phyloP scores from a whole-genome alignment of 768 basidiomycete species.

The Suillus fuscotomentosus region DNA sequence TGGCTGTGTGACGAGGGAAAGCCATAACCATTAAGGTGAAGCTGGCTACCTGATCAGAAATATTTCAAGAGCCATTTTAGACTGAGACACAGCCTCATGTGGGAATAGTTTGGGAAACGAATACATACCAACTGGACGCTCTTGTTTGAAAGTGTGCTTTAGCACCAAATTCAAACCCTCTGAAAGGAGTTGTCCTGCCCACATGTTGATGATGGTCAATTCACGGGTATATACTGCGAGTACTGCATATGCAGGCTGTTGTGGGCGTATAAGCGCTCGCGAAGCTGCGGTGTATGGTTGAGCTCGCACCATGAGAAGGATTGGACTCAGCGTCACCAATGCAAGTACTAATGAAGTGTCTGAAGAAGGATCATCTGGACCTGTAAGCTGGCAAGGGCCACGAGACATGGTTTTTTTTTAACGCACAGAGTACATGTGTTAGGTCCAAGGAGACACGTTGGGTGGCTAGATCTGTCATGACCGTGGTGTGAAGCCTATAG shows the following conservation, averaged over 20 bases:
- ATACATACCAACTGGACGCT: constrained; percentile 61
- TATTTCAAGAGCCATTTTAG: constrained; percentile 5
- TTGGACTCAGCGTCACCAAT: constrained; percentile 65
- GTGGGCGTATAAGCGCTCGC: constrained; percentile 8
- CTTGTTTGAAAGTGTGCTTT: constrained; percentile 66
- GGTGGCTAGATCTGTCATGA: constrained; percentile 10
- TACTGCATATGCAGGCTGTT: constrained; percentile 75
- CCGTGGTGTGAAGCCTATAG: not conserved
- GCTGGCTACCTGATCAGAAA: constrained; percentile 11
- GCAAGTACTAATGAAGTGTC: constrained; percentile 55
- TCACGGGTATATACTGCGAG: constrained; percentile 76
- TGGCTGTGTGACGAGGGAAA: constrained; percentile 90
- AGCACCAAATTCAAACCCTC: constrained; percentile 69
- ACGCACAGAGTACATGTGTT: constrained; percentile 63
- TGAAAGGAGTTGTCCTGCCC: constrained; percentile 73
- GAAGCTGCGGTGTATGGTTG: not conserved
- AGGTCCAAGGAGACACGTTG: constrained; percentile 52
- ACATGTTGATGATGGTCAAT: constrained; percentile 78
- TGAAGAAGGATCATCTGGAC: constrained; percentile 61
- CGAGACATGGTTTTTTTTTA: constrained; percentile 15
- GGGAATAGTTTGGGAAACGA: not conserved
- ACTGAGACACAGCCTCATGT: not conserved
- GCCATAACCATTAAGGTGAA: constrained; percentile 62
- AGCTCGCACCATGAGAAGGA: constrained; percentile 64
- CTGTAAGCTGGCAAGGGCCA: not conserved